These are phyloP conservation scores for Infundibulicybe gibba DNA, from an alignment of 768 basidiomycete species.

Conservation along the genomic window DNA sequence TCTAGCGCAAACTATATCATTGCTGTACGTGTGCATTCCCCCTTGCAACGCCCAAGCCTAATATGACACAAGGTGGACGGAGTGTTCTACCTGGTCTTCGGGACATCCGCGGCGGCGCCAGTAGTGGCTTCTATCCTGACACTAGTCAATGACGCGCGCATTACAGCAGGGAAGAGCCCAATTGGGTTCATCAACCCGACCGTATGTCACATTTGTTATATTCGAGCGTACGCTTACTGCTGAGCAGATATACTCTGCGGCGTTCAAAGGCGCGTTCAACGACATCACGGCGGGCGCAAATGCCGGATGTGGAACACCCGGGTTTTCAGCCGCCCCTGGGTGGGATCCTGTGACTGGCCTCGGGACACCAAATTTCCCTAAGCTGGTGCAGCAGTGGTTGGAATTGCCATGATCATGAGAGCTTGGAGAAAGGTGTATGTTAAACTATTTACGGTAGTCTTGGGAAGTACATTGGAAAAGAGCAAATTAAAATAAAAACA, in stretches of 20 bases:
- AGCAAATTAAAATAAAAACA: no score
- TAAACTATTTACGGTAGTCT: no score
- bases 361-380: slow-evolving; percentile 10
- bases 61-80: no score
- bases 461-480: no score
- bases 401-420: no score
- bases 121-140: slow-evolving; percentile 64
- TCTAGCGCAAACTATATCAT: no score
- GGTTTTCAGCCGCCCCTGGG: slow-evolving; percentile 58
- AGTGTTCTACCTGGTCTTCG: slow-evolving; percentile 14
- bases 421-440: no score
- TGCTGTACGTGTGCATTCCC: slow-evolving; percentile 10
- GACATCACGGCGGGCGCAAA: slow-evolving; percentile 60
- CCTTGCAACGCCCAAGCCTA: slow-evolving; percentile 21
- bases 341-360: slow-evolving; percentile 40
- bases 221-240: no score
- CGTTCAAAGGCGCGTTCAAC: slow-evolving; percentile 35
- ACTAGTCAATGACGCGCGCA: slow-evolving; percentile 61
- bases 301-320: slow-evolving; percentile 56
- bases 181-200: slow-evolving; percentile 69
- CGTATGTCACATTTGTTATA: no score
- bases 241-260: slow-evolving; percentile 35
- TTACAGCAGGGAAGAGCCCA: slow-evolving; percentile 33
- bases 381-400: slow-evolving; percentile 3
- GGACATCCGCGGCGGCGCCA: slow-evolving; percentile 66